Evolutionary conservation across 2,329 filamentous ascomycete species (phyloP).

Genomic region (Cladosporium sp.): DNA sequence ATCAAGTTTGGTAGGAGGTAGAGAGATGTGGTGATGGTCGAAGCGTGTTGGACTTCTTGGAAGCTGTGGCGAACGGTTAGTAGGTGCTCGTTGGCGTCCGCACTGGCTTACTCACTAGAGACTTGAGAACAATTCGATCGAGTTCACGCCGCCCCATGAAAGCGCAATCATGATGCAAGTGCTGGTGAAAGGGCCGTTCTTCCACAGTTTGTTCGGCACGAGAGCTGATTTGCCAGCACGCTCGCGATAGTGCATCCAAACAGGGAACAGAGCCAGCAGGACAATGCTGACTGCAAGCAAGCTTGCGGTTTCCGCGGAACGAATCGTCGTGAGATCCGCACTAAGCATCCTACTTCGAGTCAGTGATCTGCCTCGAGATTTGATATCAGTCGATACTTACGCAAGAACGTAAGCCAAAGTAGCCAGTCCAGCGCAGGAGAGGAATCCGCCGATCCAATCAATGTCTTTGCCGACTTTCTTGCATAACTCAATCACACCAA

Average conservation of each 20-base stretch:
- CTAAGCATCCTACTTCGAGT: constrained; percentile 22
- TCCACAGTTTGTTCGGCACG: constrained; percentile 65
- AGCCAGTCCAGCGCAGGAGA: constrained; percentile 50
- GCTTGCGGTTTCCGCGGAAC: constrained; percentile 28
- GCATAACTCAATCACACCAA: constrained; percentile 23
- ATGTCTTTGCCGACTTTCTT: constrained; percentile 44
- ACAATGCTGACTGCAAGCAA: constrained; percentile 47
- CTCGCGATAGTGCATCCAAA: constrained; percentile 57
- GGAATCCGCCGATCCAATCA: constrained; percentile 54
- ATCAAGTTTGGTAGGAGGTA: constrained; percentile 46
- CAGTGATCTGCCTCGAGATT: background rate
- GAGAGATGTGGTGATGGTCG: constrained; percentile 32
- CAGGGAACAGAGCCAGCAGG: constrained; percentile 52
- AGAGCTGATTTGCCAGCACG: constrained; percentile 51
- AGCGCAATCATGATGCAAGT: constrained; percentile 52
- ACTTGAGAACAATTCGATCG: constrained; percentile 20
- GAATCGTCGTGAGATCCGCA: constrained; percentile 26
- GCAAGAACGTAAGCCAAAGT: constrained; percentile 56
- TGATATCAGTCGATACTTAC: background rate
- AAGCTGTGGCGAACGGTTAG: constrained; percentile 36
- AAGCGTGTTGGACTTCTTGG: constrained; percentile 41
- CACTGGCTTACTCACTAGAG: background rate
- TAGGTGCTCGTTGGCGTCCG: background rate
- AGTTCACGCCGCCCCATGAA: constrained; percentile 42
- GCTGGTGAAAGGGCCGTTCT: constrained; percentile 55